Evolutionary conservation across 352 stramenopile genomes (phyloP), one percentile per base, ranked within the genome.

Genomic region (Phytopythium chamaehyphon): DNA sequence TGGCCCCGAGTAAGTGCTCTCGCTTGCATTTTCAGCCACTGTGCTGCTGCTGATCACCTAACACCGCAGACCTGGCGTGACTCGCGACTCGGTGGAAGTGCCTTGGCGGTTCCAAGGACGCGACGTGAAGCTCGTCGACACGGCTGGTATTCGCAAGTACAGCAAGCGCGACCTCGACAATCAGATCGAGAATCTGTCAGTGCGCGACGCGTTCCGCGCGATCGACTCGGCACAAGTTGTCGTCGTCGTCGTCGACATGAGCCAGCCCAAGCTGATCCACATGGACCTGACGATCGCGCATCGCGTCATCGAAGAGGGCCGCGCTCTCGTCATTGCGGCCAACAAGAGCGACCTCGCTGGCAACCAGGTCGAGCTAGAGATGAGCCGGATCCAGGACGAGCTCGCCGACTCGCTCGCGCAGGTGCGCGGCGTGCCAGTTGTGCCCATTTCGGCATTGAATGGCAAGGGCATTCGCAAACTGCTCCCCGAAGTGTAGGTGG

Each of bases 281-380:
- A 86, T 93, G 77, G 83, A 93, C 51, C 66, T 91, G 18, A 91
- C 83, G 15, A 93, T 93, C 54, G 83, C 83, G 3, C 76, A 89
- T 46, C 76, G 74, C 10, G 81, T 91, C 48, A 81, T 93, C 35
- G 81, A 93, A 45, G 78, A 93, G 57, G 83, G 83, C 7, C 80
- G 80, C 26, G 79, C 64, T 3, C 61, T 93, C 5, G 80, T 93
- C 24, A 68, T 93, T 35, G 77, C 67, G 3, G 83, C 80, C 22
- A 93, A 93, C 66, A 93, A 93, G 54, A 80, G 73, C 47, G 83
- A 93, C 35, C 55, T 91, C 14, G 61, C 68, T 0, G 56, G 62
- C 14, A 54, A 70, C 51, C 59, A 59, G 24, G 68, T 82, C 19
- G 80, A 89, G 21, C 60, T 73, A 26, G 73, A 89, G 59, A 66